Evolutionary conservation across 2,329 filamentous ascomycete genomes (phyloP).

Genomic region (Ascosphaera acerosa): DNA sequence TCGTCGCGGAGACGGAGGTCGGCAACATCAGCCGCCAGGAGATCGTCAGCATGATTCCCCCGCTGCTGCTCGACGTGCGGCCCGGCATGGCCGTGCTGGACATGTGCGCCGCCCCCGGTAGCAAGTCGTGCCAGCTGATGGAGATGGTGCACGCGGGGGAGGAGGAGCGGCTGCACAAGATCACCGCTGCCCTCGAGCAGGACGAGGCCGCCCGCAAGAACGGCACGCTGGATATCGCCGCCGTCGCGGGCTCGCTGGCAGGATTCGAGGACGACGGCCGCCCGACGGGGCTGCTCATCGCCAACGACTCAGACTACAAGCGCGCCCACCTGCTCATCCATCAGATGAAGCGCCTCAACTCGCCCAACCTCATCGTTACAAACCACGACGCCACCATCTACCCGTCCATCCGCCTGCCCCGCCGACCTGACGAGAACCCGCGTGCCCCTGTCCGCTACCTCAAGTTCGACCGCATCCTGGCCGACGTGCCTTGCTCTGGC

Average conservation of each 20-base stretch:
- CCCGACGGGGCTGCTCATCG: constrained; percentile 73
- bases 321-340: constrained; percentile 92
- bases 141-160: constrained; percentile 88
- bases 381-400: constrained; percentile 96
- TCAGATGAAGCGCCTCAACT: constrained; percentile 90
- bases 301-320: constrained; percentile 93
- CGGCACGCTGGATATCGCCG: constrained; percentile 10
- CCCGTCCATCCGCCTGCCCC: constrained; percentile 66
- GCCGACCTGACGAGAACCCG: constrained; percentile 26
- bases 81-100: constrained; percentile 87
- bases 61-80: constrained; percentile 68
- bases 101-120: constrained; percentile 88
- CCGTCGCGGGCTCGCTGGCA: constrained; percentile 27
- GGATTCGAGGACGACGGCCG: constrained; percentile 49
- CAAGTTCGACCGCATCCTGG: constrained; percentile 89
- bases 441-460: constrained; percentile 46
- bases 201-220: constrained; percentile 11
- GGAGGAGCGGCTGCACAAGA: constrained; percentile 56
- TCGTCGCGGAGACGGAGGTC: constrained; percentile 89
- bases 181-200: constrained; percentile 36
- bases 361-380: constrained; percentile 86
- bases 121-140: constrained; percentile 84
- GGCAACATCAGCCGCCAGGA: constrained; percentile 96
- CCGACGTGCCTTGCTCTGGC: constrained; percentile 89
- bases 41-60: constrained; percentile 96